A percentile compares a stretch with the other conserved stretches of the same genome.
Conservation (phyloP, 164 flowering plant genomes). For the Berberis thunbergii region DNA sequence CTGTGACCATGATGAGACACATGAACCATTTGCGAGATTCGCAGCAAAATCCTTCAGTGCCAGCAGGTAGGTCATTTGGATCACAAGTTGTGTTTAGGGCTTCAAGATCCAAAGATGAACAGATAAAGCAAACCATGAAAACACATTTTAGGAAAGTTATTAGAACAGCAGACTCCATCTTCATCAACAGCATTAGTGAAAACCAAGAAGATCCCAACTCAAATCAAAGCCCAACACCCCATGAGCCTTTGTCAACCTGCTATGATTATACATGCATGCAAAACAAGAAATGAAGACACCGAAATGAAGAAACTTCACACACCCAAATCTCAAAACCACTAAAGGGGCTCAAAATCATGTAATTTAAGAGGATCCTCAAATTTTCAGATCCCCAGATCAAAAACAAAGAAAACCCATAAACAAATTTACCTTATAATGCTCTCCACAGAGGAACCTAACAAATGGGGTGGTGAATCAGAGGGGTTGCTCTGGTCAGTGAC, state of each 20-base stretch:
- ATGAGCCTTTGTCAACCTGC: slow-evolving; percentile 8
- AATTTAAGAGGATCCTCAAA: slow-evolving; percentile 13
- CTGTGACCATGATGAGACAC: slow-evolving; percentile 36
- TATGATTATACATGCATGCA: background rate
- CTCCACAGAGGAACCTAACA: background rate
- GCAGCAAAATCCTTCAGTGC: slow-evolving; percentile 59
- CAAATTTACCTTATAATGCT: background rate
- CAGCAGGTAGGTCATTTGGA: slow-evolving; percentile 28
- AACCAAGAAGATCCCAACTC: slow-evolving; percentile 9
- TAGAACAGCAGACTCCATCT: slow-evolving; percentile 3
- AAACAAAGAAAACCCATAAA: background rate
- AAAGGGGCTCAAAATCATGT: slow-evolving; percentile 22
- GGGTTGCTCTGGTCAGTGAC: too few species aligned
- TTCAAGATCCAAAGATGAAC: slow-evolving; percentile 24
- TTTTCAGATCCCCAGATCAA: slow-evolving; percentile 17
- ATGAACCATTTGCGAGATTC: slow-evolving; percentile 40
- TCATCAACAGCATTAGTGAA: slow-evolving; percentile 20
- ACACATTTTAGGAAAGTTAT: slow-evolving; percentile 36
- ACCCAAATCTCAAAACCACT: slow-evolving; percentile 16
- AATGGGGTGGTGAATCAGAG: too few species aligned
- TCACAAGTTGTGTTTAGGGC: slow-evolving; percentile 30
- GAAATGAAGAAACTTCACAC: slow-evolving; percentile 11
- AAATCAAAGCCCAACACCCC: slow-evolving; percentile 16
- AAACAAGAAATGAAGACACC: slow-evolving; percentile 4
- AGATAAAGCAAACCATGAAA: slow-evolving; percentile 28